Base-by-base conservation (phyloP, 179 eudicot species). In the Beta lomatogona region DNA sequence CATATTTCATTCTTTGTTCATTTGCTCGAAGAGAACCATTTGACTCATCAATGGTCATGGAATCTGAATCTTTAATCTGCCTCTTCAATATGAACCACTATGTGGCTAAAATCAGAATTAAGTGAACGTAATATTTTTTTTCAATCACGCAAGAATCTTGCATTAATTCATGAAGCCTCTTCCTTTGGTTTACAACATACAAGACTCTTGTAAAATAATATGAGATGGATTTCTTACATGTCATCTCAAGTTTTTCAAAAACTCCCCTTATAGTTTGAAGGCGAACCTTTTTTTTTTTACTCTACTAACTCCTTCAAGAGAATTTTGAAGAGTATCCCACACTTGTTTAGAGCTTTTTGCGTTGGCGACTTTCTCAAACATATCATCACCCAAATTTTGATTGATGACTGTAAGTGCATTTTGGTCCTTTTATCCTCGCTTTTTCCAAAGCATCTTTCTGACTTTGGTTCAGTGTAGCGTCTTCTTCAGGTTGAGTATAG, bases 361-460 rank as follows among this genome's bases (percentile, higher is more conserved):
- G 41, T 25, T 25, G 1, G 77, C 77, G 46, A 82, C 63, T 41
- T 78, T 85, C 55, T 81, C 84, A 61, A 85, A 81, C 36, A 81
- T 64, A 7, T 36, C 73, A 81, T 77, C 74, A 78, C 82, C 82
- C 46, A 79, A 82, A 14, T 63, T 83, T 82, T 82, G 76, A 76
- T 82, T 71, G 41, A 79, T 82, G 61, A 79, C 48, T 19, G 67
- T 79, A 21, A 85, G 66, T 19, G 80, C 82, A 58, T 81, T 79
- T 19, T 79, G 68, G 31, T 75, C 85, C 28, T 25, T 25, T 79
- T 55, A 81, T 85, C 36, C 72, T 55, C 46, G 71, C 41, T 3
- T 28, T 67, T 2, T 52, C 15, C 6, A 78, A 67, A 9, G 73
- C 48, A 4, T 54, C 65, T 46, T 46, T 7, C 50, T 46, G 8